Evolutionary conservation across 345 rosid genomes (phyloP), one percentile per base, ranked within the genome.

Genomic region (Brassica napus): DNA sequence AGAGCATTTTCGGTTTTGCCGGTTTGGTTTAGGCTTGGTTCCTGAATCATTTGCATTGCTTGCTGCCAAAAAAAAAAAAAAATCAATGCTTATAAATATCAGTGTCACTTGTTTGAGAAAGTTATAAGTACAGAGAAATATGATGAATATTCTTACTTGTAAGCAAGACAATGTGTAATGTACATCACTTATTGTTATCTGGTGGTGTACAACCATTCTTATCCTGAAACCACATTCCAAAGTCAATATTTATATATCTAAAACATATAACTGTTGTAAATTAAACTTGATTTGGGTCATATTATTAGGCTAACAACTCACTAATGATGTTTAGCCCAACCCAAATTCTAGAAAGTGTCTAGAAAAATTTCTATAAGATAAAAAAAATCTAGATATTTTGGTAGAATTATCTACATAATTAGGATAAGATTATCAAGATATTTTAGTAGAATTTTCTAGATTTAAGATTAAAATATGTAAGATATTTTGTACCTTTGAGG

Each of bases 151-250:
- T 49, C 61, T 85, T 74, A 89, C 97, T 91, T 89, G 87, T 52
- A 94, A 72, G 89, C 97, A 89, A 35, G 96, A 88, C 71, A 92
- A 35, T 18, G 91, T 77, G 75, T 90, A 88, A 26, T 90, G 92
- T 75, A 92, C 93, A 73, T 94, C 98, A 37, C 85, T 88, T 62
- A 84, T 78, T 15, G 97, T 92, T 79, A 94, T 87, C 59, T 94
- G 98, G 78, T 94, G 88, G 83, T 92, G 97, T 54, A 92, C 73
- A 15, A 92, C 98, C 80, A 91, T 83, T 80, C 97, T 85, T 32
- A 92, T 83, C 57, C 97, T 94, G 93, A 34, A 37, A 37, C 31
- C 31, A 65, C 30, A 18, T 18, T 9, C 31, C 69, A 65, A 15
- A 21, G 1, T 65, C 5, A 10, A 10, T 12, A 28, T 5, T 47